Conservation (phyloP, 148 eudicot genomes). For the Gaultheria prostrata region DNA sequence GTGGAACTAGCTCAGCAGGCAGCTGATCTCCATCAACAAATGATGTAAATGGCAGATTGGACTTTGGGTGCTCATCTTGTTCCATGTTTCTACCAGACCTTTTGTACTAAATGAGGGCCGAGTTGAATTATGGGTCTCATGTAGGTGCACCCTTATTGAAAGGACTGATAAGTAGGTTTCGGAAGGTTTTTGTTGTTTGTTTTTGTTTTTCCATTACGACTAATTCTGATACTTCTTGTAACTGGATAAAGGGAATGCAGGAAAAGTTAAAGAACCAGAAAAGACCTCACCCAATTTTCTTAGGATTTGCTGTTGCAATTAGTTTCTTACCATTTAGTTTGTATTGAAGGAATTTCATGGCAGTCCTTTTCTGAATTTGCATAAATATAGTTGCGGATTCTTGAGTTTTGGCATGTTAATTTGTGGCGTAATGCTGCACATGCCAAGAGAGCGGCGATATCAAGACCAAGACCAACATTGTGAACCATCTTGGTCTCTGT, state of each 20-base stretch:
- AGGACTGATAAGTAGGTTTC: not conserved
- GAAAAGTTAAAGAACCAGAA: not conserved
- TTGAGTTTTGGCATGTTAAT: not conserved
- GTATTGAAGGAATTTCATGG: not conserved
- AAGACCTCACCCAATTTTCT: not conserved
- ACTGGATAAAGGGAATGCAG: not conserved
- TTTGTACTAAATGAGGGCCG: not conserved
- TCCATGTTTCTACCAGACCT: not conserved
- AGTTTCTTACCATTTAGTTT: not conserved
- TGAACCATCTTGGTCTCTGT: not conserved
- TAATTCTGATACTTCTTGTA: not conserved
- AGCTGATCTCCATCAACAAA: slow-evolving; percentile 86
- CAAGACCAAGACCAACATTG: no score
- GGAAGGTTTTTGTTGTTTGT: not conserved
- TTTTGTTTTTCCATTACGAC: not conserved
- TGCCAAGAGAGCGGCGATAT: not conserved
- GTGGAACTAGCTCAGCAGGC: slow-evolving; percentile 95
- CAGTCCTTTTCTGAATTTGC: not conserved
- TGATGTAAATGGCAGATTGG: slow-evolving; percentile 36
- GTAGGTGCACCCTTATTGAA: not conserved
- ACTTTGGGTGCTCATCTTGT: not conserved
- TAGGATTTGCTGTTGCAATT: not conserved
- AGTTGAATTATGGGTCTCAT: not conserved
- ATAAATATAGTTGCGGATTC: not conserved
- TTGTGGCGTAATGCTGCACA: not conserved